Evolutionary conservation across 331 rosid species (phyloP), one percentile per base, ranked within the genome.

Genomic region (Malus hybrid): DNA sequence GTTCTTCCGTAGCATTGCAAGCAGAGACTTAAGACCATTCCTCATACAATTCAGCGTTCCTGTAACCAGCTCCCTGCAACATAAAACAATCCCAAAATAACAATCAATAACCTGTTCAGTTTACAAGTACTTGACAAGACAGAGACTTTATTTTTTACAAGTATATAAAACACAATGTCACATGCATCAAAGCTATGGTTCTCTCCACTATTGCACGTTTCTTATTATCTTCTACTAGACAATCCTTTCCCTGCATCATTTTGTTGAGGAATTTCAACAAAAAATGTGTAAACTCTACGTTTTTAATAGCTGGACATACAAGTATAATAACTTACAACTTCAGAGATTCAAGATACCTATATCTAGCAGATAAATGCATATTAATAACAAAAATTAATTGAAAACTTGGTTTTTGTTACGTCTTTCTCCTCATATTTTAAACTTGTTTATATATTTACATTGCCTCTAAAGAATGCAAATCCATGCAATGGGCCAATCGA

Each of bases 21-120:
- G 80, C 82, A 95, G 68, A 0, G 73, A 86, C 87, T 83, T 92
- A 3, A 90, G 80, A 66, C 92, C 91, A 62, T 86, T 84, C 86
- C 87, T 85, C 88, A 89, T 46, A 74, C 30, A 83, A 83, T 84
- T 86, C 72, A 85, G 70, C 46, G 86, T 57, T 29, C 78, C 82
- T 39, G 82, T 70, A 18, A 87, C 84, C 72, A 89, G 65, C 93
- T 82, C 93, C 64, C 97, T 93, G 94, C 84, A 83, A 71, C 63
- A 73, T 74, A 26, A 72, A 78, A 76, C 5, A 20, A 26, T 12
- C 33, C 11, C 11, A 20, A 13, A 55, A 30, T 22, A 61, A 34
- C 44, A 28, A 57, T 28, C 22, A 71, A 18, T 66, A 3, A 32
- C 29, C 19, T 22, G 7, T n/a, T 19, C 33, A 7, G 28, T 63